These are phyloP conservation scores for Leishmania guyanensis DNA, from an alignment of 208 protist genomes.

Conservation along the genomic window DNA sequence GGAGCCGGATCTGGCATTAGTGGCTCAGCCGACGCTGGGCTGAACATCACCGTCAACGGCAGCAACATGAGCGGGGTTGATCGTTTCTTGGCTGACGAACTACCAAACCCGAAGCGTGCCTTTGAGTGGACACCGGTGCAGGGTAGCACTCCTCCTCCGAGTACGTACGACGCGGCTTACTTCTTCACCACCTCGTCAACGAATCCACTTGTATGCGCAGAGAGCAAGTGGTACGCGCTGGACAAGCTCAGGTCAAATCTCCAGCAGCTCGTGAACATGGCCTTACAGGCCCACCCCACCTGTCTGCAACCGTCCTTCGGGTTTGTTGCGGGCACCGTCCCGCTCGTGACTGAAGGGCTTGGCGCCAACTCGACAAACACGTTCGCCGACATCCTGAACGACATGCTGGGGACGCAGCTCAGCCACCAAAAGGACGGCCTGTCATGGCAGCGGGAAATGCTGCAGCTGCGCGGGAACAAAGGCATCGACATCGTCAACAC, in stretches of 20 bases:
- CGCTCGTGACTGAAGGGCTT: slow-evolving; percentile 7
- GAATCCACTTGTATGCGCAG: slow-evolving; percentile 12
- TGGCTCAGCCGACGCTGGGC: background rate
- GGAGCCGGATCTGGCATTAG: background rate
- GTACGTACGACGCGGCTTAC: slow-evolving; percentile 10
- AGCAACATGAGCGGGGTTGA: slow-evolving; percentile 7
- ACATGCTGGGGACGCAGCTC: slow-evolving; percentile 33
- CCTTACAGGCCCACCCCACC: slow-evolving; percentile 48
- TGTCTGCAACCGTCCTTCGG: slow-evolving; percentile 47
- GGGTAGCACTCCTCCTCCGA: slow-evolving; percentile 8
- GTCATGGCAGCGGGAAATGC: slow-evolving; percentile 34
- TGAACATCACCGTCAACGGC: background rate
- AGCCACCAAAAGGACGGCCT: slow-evolving; percentile 12
- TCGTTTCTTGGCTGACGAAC: slow-evolving; percentile 36
- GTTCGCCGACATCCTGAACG: slow-evolving; percentile 39
- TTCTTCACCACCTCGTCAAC: background rate
- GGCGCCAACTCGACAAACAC: slow-evolving; percentile 22
- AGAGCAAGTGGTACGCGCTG: slow-evolving; percentile 28
- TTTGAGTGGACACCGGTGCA: slow-evolving; percentile 47
- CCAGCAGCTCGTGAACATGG: slow-evolving; percentile 22
- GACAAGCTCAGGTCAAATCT: slow-evolving; percentile 12
- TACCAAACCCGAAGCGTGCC: slow-evolving; percentile 38
- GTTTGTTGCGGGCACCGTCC: slow-evolving; percentile 13
- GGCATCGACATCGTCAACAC: slow-evolving; percentile 78
- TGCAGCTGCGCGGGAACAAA: slow-evolving; percentile 59